phyloP scores from a whole-genome alignment of 176 grass and related monocot genomes.

The Avena atlantica region DNA sequence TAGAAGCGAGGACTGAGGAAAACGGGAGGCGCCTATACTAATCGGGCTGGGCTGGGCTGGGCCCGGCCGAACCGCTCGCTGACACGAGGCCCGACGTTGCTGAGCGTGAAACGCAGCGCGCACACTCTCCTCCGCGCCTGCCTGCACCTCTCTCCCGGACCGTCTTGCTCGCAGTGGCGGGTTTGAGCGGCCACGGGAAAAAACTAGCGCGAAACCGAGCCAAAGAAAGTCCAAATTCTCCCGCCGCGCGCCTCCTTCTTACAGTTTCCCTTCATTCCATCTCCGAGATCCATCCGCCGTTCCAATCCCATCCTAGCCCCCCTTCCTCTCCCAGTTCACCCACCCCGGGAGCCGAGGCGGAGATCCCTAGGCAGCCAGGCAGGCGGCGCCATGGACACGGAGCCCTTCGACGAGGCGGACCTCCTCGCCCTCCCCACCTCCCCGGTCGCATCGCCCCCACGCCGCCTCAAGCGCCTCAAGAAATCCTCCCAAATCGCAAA shows the following conservation, averaged over 20 bases:
- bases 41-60: too few relatives aligned
- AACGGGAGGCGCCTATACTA: too few relatives aligned
- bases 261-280: background rate
- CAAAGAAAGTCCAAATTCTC: conserved; percentile 42
- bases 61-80: too few relatives aligned
- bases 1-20: too few relatives aligned
- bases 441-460: conserved; percentile 25
- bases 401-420: conserved; percentile 62
- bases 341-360: background rate
- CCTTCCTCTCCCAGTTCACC: background rate
- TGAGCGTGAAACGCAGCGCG: too few relatives aligned
- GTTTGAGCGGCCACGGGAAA: background rate
- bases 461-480: conserved; percentile 66
- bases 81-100: too few relatives aligned
- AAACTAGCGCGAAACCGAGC: conserved; percentile 41
- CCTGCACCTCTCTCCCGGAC: background rate
- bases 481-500: conserved; percentile 41
- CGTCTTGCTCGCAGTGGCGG: background rate
- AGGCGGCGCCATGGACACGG: conserved; percentile 55
- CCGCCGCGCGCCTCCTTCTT: conserved; percentile 29
- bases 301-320: background rate
- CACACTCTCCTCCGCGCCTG: background rate
- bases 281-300: conserved; percentile 17
- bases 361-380: background rate
- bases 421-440: conserved; percentile 40